Percentiles rank a stretch among this genome's conserved stretches.
phyloP scores from a whole-genome alignment of 2,329 filamentous ascomycete species.

The Pseudogymnoascus sp. region DNA sequence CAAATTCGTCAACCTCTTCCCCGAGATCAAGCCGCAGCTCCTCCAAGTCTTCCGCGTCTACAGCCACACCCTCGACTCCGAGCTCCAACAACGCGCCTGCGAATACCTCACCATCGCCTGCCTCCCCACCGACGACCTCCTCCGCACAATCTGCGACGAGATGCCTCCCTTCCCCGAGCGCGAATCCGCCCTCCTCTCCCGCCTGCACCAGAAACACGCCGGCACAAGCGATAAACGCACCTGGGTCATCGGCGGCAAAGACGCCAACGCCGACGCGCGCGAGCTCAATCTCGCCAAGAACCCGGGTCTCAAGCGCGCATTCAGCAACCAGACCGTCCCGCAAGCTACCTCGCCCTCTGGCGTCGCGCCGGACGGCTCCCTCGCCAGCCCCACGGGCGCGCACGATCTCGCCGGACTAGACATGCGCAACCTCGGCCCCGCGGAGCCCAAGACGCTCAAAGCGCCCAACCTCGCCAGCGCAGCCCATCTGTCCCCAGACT shows the following conservation, averaged over 20 bases:
- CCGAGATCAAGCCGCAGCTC: constrained; percentile 94
- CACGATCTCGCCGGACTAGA: constrained; percentile 77
- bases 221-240: constrained; percentile 91
- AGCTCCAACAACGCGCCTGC: constrained; percentile 91
- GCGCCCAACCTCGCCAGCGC: constrained; percentile 83
- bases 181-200: constrained; percentile 81
- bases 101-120: constrained; percentile 85
- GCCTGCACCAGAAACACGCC: constrained; percentile 89
- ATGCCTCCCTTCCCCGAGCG: constrained; percentile 98
- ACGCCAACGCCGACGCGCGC: constrained; percentile 74
- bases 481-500: constrained; percentile 86
- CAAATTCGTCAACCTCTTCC: constrained; percentile 97
- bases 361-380: constrained; percentile 36
- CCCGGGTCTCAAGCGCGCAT: constrained; percentile 76
- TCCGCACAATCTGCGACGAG: constrained; percentile 92
- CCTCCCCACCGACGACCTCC: constrained; percentile 79
- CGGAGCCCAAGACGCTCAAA: constrained; percentile 52
- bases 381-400: constrained; percentile 42
- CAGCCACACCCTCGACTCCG: constrained; percentile 88
- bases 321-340: constrained; percentile 47
- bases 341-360: constrained; percentile 38
- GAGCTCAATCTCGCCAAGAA: constrained; percentile 77
- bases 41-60: constrained; percentile 85
- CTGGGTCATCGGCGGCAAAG: constrained; percentile 96
- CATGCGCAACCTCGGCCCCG: constrained; percentile 54